Conservation (phyloP, 23 red algal genomes). For the Gracilaria gracilis region DNA sequence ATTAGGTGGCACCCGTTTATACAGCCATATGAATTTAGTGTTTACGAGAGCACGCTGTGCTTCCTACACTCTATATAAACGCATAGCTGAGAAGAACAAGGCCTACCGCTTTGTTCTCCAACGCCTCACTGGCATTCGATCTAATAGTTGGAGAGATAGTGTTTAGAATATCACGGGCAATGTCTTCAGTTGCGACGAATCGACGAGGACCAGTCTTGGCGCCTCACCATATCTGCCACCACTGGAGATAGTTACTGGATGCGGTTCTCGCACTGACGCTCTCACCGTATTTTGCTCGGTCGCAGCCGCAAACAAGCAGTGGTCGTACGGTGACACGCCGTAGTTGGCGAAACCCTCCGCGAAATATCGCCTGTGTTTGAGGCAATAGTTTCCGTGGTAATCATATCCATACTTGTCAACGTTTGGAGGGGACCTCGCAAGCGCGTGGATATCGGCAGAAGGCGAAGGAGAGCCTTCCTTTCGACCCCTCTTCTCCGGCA, state of each 20-base stretch:
- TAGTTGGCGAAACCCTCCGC: slow-evolving; percentile 81
- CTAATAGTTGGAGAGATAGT: not conserved
- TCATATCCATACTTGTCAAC: slow-evolving; percentile 89
- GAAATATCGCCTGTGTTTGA: slow-evolving; percentile 90
- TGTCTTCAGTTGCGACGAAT: slow-evolving; percentile 28
- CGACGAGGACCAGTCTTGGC: slow-evolving; percentile 22
- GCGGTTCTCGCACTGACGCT: slow-evolving; percentile 32
- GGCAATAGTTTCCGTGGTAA: slow-evolving; percentile 69
- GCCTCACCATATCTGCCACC: not conserved
- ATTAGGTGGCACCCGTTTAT: too few relatives aligned
- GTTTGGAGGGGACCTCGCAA: not conserved
- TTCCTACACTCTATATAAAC: too few relatives aligned
- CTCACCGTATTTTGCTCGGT: slow-evolving; percentile 61
- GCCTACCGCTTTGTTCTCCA: too few relatives aligned
- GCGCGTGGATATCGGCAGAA: not conserved
- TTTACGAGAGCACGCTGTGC: too few relatives aligned
- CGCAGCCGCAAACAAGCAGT: slow-evolving; percentile 85
- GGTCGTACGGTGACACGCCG: slow-evolving; percentile 91
- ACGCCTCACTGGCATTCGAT: too few relatives aligned
- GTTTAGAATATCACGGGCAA: slow-evolving; percentile 27
- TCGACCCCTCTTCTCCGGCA: not conserved
- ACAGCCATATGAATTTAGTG: too few relatives aligned
- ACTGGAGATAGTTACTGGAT: slow-evolving; percentile 34
- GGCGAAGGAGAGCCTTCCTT: slow-evolving; percentile 50
- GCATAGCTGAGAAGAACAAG: too few relatives aligned